A percentile compares a stretch with the other conserved stretches of the same genome.
These are phyloP conservation scores for Ogataea nakhonphanomensis DNA, from an alignment of 805 yeast genomes.

Conservation along the genomic window DNA sequence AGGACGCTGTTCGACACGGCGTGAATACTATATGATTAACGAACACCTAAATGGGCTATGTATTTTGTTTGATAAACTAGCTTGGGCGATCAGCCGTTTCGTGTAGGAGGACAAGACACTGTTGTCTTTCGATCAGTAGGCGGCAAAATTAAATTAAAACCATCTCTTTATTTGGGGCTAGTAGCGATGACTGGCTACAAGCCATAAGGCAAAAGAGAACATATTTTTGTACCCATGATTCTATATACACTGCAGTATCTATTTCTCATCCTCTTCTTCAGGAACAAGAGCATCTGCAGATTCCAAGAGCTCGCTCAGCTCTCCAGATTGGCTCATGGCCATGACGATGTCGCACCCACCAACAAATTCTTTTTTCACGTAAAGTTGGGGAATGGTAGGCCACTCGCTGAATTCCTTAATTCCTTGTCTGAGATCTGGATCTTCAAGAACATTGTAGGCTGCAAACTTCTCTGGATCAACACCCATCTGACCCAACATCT, in stretches of 20 bases:
- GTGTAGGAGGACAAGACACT: slow-evolving; percentile 6
- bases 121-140: slow-evolving; percentile 11
- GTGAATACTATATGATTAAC: slow-evolving; percentile 28
- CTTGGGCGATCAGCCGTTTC: slow-evolving; percentile 8
- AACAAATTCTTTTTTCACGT: slow-evolving; percentile 83
- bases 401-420: slow-evolving; percentile 93
- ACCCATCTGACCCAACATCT: slow-evolving; percentile 91
- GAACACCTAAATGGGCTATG: slow-evolving; percentile 4
- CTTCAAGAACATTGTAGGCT: slow-evolving; percentile 94
- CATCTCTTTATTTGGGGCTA: slow-evolving; percentile 23
- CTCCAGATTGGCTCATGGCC: slow-evolving; percentile 90
- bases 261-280: slow-evolving; percentile 52
- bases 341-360: slow-evolving; percentile 97
- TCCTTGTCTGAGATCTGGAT: slow-evolving; percentile 89
- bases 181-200: slow-evolving; percentile 6
- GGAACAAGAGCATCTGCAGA: slow-evolving; percentile 75
- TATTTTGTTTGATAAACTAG: not conserved
- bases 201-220: slow-evolving; percentile 27
- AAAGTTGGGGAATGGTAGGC: slow-evolving; percentile 98
- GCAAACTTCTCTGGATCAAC: slow-evolving; percentile 96
- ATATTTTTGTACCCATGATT: slow-evolving; percentile 2
- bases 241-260: slow-evolving; percentile 4
- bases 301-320: slow-evolving; percentile 79
- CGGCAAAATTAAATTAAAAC: slow-evolving; percentile 1
- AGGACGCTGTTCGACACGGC: slow-evolving; percentile 28